Conservation (phyloP, 768 basidiomycete species). For the Panellus pusillus region DNA sequence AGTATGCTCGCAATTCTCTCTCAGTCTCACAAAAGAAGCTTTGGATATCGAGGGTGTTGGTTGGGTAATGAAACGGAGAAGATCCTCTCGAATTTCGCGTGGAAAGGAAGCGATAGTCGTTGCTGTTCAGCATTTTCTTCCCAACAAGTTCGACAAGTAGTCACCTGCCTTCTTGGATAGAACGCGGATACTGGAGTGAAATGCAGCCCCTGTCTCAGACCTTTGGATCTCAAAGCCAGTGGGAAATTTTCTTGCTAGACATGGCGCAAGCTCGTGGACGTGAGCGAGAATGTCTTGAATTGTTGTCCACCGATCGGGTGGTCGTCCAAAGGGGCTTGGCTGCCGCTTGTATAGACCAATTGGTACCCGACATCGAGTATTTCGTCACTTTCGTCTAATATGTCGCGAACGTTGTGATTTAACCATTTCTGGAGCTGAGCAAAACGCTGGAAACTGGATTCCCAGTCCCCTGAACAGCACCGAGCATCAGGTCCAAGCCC, state of each 20-base stretch:
- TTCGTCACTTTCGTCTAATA: conserved; percentile 50
- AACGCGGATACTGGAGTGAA: conserved; percentile 21
- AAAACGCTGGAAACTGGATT: not conserved
- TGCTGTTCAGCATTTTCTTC: conserved; percentile 22
- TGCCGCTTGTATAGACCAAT: conserved; percentile 46
- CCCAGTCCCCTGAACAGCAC: not conserved
- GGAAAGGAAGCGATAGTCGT: conserved; percentile 23
- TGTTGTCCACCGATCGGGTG: conserved; percentile 45
- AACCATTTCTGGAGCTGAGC: conserved; percentile 28
- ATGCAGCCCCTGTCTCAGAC: not conserved
- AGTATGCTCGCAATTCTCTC: conserved; percentile 16
- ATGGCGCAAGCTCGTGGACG: conserved; percentile 17
- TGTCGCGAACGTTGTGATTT: conserved; percentile 31
- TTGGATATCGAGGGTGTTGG: not conserved
- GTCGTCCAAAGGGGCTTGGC: conserved; percentile 36
- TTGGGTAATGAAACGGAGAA: conserved; percentile 26
- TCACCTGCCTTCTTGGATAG: conserved; percentile 19
- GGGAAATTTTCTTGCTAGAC: conserved; percentile 20
- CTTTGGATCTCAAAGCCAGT: conserved; percentile 23
- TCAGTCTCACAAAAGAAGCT: not conserved
- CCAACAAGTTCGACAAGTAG: conserved; percentile 17
- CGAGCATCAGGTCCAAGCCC: conserved; percentile 22
- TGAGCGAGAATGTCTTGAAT: conserved; percentile 39
- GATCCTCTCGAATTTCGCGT: conserved; percentile 15
- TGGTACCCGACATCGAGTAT: conserved; percentile 49